A percentile compares a stretch with the other conserved stretches of the same genome.
Conservation (phyloP, 106 monocot genomes). For the Platanthera zijinensis region DNA sequence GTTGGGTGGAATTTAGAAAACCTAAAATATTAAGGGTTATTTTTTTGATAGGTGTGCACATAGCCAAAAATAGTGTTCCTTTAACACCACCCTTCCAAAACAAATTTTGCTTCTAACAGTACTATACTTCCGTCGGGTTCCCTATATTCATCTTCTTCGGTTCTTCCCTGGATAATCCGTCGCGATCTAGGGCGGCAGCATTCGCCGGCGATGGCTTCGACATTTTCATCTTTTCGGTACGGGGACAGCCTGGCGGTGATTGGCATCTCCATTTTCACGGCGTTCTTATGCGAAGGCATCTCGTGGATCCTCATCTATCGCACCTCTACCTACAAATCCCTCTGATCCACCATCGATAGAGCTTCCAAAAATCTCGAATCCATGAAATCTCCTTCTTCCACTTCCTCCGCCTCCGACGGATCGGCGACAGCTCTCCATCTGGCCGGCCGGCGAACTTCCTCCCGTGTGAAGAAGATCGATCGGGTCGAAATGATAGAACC, state of each 20-base stretch:
- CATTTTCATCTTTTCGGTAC: slow-evolving; percentile 44
- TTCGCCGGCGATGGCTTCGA: slow-evolving; percentile 22
- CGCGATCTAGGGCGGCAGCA: not conserved
- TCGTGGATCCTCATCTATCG: slow-evolving; percentile 99
- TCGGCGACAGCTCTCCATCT: not conserved
- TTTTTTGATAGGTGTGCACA: no score
- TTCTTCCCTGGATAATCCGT: not conserved
- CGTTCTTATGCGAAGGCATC: slow-evolving; percentile 84
- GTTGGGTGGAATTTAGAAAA: no score
- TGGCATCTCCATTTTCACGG: slow-evolving; percentile 67
- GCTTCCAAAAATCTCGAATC: slow-evolving; percentile 86
- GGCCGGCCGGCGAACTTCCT: slow-evolving; percentile 11
- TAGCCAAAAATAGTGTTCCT: no score
- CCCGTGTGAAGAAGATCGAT: slow-evolving; percentile 81
- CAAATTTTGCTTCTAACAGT: no score
- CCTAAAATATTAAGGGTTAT: no score
- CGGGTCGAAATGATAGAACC: slow-evolving; percentile 64
- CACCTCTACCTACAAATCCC: slow-evolving; percentile 84
- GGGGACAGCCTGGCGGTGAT: slow-evolving; percentile 61
- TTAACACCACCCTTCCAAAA: no score
- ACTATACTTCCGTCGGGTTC: no score
- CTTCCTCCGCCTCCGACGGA: slow-evolving; percentile 6
- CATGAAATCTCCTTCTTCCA: slow-evolving; percentile 46
- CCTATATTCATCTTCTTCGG: not conserved
- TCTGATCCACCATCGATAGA: slow-evolving; percentile 82